Evolutionary conservation across 2,329 filamentous ascomycete species (phyloP).

Genomic region (Xylariaceae sp.): DNA sequence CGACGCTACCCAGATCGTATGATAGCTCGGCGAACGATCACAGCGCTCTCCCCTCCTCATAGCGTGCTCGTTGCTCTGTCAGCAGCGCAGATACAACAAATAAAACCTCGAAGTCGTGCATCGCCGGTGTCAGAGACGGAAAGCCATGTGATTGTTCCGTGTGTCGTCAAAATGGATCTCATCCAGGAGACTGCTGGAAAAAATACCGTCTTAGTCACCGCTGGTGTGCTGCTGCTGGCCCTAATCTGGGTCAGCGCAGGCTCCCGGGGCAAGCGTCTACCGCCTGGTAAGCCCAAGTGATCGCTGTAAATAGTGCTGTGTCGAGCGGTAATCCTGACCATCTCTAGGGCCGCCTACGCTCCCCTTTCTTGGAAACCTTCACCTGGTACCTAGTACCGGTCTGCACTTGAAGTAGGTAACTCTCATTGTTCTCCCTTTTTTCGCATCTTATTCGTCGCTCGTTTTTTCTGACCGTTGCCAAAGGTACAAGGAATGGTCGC

Average conservation of each 20-base stretch:
- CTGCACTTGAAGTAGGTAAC: background rate
- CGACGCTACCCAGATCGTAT: background rate
- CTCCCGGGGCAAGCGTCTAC: background rate
- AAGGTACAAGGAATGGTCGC: slow-evolving; percentile 1
- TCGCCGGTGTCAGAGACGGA: background rate
- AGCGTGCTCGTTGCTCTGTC: no score
- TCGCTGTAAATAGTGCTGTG: background rate
- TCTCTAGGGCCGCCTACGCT: background rate
- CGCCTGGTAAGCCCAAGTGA: background rate
- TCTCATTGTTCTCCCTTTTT: background rate
- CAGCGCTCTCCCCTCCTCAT: background rate
- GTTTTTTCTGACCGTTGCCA: background rate
- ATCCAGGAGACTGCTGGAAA: background rate
- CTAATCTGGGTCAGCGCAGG: background rate
- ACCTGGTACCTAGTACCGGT: background rate
- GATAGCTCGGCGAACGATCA: background rate
- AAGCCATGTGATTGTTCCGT: background rate
- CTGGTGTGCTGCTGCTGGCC: background rate
- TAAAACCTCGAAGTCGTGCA: background rate
- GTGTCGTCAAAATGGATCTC: background rate
- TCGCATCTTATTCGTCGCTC: background rate
- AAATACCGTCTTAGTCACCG: background rate
- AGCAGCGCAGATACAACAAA: background rate
- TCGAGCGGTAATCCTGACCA: background rate
- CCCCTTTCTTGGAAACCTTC: slow-evolving; percentile 1